Conservation (phyloP, 805 yeast species). For the Lipomyces orientalis region DNA sequence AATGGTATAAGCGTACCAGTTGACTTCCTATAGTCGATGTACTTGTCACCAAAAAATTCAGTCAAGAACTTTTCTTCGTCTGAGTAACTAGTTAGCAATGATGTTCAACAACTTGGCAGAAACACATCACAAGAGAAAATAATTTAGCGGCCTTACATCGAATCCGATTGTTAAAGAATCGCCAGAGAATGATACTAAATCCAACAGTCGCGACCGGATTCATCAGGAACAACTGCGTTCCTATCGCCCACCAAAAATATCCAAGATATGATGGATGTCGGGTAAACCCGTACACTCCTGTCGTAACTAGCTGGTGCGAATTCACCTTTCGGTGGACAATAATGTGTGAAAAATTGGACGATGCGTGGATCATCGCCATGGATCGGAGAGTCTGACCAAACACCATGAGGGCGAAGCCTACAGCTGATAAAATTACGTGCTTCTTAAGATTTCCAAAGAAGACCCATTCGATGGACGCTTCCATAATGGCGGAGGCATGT, state of each 20-base stretch:
- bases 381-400: slow-evolving; percentile 74
- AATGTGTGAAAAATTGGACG: slow-evolving; percentile 81
- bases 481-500: slow-evolving; percentile 60
- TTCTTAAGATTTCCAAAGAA: slow-evolving; percentile 47
- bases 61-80: slow-evolving; percentile 71
- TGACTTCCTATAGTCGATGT: slow-evolving; percentile 55
- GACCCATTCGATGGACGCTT: slow-evolving; percentile 52
- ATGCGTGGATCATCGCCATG: slow-evolving; percentile 85
- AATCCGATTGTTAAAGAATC: slow-evolving; percentile 74
- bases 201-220: slow-evolving; percentile 65
- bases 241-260: slow-evolving; percentile 91
- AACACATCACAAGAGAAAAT: slow-evolving; percentile 10
- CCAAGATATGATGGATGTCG: slow-evolving; percentile 95
- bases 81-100: slow-evolving; percentile 6
- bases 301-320: slow-evolving; percentile 71
- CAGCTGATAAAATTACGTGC: slow-evolving; percentile 34
- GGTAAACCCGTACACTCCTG: slow-evolving; percentile 64
- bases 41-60: slow-evolving; percentile 73
- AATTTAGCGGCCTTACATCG: slow-evolving; percentile 40
- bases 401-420: slow-evolving; percentile 58
- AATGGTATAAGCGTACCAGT: slow-evolving; percentile 73
- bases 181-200: slow-evolving; percentile 65
- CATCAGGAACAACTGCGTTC: slow-evolving; percentile 72
- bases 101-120: not conserved
- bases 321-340: slow-evolving; percentile 59